Base-by-base conservation (phyloP, 2,329 filamentous ascomycete species). In the Plectosphaerella sp. region DNA sequence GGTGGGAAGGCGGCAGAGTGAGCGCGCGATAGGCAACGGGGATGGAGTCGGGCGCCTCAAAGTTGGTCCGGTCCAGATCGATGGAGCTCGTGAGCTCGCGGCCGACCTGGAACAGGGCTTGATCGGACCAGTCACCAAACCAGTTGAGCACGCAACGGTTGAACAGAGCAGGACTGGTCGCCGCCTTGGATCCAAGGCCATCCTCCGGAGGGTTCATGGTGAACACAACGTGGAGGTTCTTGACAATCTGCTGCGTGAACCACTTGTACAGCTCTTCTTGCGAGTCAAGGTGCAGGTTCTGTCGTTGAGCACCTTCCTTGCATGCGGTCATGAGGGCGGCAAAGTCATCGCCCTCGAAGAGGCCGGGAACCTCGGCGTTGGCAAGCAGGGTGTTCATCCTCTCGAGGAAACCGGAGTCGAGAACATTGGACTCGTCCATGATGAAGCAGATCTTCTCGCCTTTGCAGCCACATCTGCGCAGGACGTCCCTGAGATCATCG, bases 381-480 rank as follows among this genome's bases (percentile, higher is more conserved):
- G 94, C 95, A 55, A 99, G 85, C 48, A 99, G 75, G 0, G 94
- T 99, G 68, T 99, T 99, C 94, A 99, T 99, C 62, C 95, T 87
- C 71, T 99, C 94, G 51, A 99, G 72, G 84, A 99, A 99, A 50
- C 94, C 94, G 43, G 94, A 99, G 70, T 99, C 94, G 25, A 99
- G 81, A 36, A 99, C 94, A 63, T 99, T 99, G 10, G 93, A 88
- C 74, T 99, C 94, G 67, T 99, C 94, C 92, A 99, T 97, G 75
- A 99, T 97, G 77, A 99, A 99, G 74, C 95, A 99, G 47, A 99
- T 96, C 78, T 97, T 97, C 69, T 99, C 94, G 36, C 94, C 94
- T 76, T 97, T 97, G 76, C 93, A 97, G 57, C 94, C 94, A 61
- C 91, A 95, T 52, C 94, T 84, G 45, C 94, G 87, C 41, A 99